Evolutionary conservation across 805 yeast species (phyloP).

Genomic region (Teunomyces pallodes): DNA sequence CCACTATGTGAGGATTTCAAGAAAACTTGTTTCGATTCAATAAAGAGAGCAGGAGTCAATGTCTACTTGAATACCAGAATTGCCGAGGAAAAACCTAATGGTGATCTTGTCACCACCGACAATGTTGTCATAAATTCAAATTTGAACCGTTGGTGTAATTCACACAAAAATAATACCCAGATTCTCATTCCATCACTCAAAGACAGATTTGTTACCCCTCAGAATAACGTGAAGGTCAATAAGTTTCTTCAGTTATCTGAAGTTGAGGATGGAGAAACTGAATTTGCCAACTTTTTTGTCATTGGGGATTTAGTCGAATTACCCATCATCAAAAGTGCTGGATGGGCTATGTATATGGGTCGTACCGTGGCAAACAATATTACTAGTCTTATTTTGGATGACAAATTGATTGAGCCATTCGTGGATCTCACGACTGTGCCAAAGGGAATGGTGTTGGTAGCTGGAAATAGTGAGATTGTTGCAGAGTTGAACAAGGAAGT

Average conservation of each 20-base stretch:
- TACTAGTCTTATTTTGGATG: constrained; percentile 25
- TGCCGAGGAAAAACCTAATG: constrained; percentile 21
- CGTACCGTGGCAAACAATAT: constrained; percentile 38
- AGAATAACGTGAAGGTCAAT: constrained; percentile 33
- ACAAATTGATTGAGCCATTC: constrained; percentile 30
- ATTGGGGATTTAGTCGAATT: constrained; percentile 40
- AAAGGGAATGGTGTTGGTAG: constrained; percentile 41
- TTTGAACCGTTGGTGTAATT: constrained; percentile 37
- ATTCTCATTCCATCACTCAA: constrained; percentile 21
- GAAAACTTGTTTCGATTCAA: constrained; percentile 22
- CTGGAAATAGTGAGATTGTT: constrained; percentile 37
- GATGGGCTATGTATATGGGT: constrained; percentile 46
- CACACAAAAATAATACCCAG: constrained; percentile 30
- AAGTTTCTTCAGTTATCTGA: constrained; percentile 32
- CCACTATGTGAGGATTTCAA: constrained; percentile 32
- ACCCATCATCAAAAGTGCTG: constrained; percentile 43
- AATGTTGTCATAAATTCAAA: constrained; percentile 26
- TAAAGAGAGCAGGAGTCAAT: constrained; percentile 26
- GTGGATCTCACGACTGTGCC: constrained; percentile 35
- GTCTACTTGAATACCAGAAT: constrained; percentile 31
- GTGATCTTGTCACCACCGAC: constrained; percentile 26
- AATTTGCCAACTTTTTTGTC: constrained; percentile 27
- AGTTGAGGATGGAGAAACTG: constrained; percentile 9
- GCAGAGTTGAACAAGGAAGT: constrained; percentile 35
- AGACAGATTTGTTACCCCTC: constrained; percentile 21